Evolutionary conservation across 2,329 filamentous ascomycete genomes (phyloP).

Genomic region (Talaromyces marneffei): DNA sequence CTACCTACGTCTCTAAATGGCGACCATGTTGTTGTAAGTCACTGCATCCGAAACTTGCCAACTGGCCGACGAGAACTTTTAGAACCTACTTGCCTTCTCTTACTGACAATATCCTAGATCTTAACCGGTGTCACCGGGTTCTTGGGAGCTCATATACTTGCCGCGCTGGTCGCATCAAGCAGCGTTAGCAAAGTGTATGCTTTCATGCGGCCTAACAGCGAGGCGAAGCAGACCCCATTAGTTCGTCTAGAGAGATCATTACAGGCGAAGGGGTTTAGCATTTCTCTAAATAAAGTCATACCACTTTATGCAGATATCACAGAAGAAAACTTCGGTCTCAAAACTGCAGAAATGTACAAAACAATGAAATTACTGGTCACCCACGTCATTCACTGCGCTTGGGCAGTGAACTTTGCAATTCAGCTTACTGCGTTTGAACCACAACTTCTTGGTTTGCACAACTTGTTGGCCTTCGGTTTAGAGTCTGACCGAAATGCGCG

Average conservation of each 20-base stretch:
- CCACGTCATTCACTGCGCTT: constrained; percentile 49
- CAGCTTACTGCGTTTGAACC: constrained; percentile 45
- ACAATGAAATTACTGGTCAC: constrained; percentile 38
- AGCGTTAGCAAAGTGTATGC: constrained; percentile 34
- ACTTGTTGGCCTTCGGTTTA: constrained; percentile 26
- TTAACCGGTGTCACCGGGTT: constrained; percentile 44
- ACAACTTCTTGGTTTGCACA: constrained; percentile 41
- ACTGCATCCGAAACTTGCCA: neutral
- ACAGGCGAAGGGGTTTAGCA: constrained; percentile 13
- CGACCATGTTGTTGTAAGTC: constrained; percentile 22
- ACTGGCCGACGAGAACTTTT: neutral
- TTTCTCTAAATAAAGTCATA: constrained; percentile 29
- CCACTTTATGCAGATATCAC: constrained; percentile 38
- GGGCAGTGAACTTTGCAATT: constrained; percentile 53
- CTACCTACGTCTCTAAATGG: constrained; percentile 20
- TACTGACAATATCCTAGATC: constrained; percentile 18
- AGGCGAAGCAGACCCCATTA: constrained; percentile 17
- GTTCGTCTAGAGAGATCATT: constrained; percentile 22
- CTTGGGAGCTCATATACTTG: constrained; percentile 38
- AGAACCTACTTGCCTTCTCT: neutral
- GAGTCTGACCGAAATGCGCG: constrained; percentile 20
- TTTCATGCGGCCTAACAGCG: constrained; percentile 26
- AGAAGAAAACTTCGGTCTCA: constrained; percentile 39
- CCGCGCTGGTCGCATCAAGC: constrained; percentile 33
- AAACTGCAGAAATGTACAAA: constrained; percentile 26